Evolutionary conservation across 331 rosid species (phyloP).

Genomic region (Malus hybrid): DNA sequence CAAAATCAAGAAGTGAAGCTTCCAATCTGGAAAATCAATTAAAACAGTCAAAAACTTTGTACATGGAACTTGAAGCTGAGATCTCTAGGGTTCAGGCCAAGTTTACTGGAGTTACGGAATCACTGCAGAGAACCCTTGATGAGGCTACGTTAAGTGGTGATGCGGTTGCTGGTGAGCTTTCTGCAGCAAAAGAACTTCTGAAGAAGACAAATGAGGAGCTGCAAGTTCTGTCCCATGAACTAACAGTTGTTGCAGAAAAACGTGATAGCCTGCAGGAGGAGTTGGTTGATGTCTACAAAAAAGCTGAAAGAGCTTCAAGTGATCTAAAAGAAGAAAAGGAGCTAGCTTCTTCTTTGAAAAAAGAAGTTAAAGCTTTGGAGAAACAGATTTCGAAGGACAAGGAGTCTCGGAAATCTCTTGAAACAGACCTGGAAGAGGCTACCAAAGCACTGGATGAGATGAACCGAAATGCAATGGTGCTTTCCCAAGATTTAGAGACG

Average conservation of each 20-base stretch:
- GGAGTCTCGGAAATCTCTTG: conserved; percentile 48
- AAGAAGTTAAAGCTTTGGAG: conserved; percentile 49
- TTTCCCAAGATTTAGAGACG: conserved; percentile 50
- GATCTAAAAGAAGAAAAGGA: conserved; percentile 56
- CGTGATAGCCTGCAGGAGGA: conserved; percentile 54
- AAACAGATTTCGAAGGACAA: conserved; percentile 50
- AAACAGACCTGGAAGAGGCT: conserved; percentile 67
- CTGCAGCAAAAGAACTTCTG: conserved; percentile 30
- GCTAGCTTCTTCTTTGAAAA: conserved; percentile 42
- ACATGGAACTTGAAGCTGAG: conserved; percentile 45
- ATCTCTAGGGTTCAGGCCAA: conserved; percentile 51
- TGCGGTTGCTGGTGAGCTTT: conserved; percentile 46
- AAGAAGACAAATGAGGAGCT: conserved; percentile 43
- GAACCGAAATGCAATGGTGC: conserved; percentile 51
- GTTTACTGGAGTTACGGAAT: conserved; percentile 41
- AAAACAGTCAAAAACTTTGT: conserved; percentile 26
- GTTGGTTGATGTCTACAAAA: conserved; percentile 47
- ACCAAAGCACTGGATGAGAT: conserved; percentile 76
- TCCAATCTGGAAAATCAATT: conserved; percentile 42
- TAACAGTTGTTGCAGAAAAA: conserved; percentile 35
- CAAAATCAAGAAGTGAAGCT: conserved; percentile 51
- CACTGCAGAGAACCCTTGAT: conserved; percentile 46
- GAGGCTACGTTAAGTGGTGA: conserved; percentile 46
- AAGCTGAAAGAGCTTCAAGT: conserved; percentile 45
- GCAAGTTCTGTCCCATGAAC: conserved; percentile 39